Conservation (phyloP, 164 flowering plant species). For the Vitis rotundifolia region DNA sequence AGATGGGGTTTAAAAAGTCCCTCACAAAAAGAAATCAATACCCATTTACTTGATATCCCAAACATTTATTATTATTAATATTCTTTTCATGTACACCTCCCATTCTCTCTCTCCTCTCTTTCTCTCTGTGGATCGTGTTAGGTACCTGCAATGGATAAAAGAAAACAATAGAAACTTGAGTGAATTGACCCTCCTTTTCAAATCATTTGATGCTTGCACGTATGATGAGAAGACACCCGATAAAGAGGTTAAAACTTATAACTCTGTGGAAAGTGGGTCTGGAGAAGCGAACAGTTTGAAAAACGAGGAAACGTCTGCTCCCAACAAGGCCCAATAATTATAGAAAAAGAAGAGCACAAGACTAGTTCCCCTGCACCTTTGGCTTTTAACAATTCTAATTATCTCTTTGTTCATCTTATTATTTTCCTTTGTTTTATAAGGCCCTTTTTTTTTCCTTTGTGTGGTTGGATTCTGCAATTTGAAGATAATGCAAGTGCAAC, state of each 20-base stretch:
- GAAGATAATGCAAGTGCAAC: too few relatives aligned
- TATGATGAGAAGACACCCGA: slow-evolving; percentile 5
- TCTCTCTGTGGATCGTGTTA: neutral
- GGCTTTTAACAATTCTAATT: neutral
- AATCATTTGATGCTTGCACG: slow-evolving; percentile 20
- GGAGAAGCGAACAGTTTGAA: neutral
- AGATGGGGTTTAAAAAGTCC: neutral
- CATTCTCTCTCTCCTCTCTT: neutral
- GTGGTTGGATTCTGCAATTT: neutral
- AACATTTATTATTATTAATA: neutral
- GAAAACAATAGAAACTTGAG: slow-evolving; percentile 2
- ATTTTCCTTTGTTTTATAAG: neutral
- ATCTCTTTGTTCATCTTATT: slow-evolving; percentile 1
- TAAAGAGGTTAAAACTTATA: neutral
- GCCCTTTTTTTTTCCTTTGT: neutral
- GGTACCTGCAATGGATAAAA: slow-evolving; percentile 1
- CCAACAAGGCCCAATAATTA: slow-evolving; percentile 7
- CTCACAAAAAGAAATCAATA: neutral
- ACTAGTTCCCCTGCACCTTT: neutral
- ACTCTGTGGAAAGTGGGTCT: slow-evolving; percentile 6
- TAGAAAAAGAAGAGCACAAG: neutral
- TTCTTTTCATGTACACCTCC: neutral
- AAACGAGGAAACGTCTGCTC: slow-evolving; percentile 18
- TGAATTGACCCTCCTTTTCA: slow-evolving; percentile 12
- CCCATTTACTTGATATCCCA: too few relatives aligned